A percentile compares a stretch with the other conserved stretches of the same genome.
These are phyloP conservation scores for Skeletonema grethae DNA, from an alignment of 108 stramenopile genomes.

Conservation along the genomic window DNA sequence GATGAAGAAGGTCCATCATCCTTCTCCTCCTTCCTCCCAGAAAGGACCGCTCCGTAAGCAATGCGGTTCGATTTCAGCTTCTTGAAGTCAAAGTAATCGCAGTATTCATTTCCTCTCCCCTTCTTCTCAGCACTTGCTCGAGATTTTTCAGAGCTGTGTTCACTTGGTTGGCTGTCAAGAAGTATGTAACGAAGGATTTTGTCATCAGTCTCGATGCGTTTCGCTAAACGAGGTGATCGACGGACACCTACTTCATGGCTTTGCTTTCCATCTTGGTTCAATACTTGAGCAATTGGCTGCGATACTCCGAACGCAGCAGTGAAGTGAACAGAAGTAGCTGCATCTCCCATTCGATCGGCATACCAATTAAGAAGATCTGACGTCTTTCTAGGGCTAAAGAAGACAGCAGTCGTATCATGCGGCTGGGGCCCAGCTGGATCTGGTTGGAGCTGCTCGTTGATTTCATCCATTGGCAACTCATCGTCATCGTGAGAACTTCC, in stretches of 20 bases:
- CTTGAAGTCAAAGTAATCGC: constrained; percentile 40
- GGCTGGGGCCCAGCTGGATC: constrained; percentile 20
- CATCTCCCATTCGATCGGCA: constrained; percentile 34
- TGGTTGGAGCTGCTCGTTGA: constrained; percentile 23
- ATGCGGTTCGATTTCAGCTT: constrained; percentile 23
- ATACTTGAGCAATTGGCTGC: constrained; percentile 26
- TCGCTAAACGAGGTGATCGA: constrained; percentile 38
- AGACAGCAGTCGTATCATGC: constrained; percentile 20
- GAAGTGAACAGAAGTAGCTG: constrained; percentile 21
- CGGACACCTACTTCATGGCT: constrained; percentile 20
- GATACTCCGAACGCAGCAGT: constrained; percentile 45
- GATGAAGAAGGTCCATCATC: constrained; percentile 5
- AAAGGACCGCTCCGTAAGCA: constrained; percentile 32
- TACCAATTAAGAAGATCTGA: constrained; percentile 37
- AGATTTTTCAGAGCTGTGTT: constrained; percentile 17
- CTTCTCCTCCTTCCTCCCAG: constrained; percentile 5
- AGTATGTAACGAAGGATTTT: constrained; percentile 35
- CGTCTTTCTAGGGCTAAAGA: constrained; percentile 46
- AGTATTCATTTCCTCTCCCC: constrained; percentile 15
- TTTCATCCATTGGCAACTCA: constrained; percentile 29
- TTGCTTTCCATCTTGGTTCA: constrained; percentile 14
- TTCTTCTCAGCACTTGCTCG: constrained; percentile 25
- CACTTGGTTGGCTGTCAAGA: constrained; percentile 44
- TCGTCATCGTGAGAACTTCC: constrained; percentile 3
- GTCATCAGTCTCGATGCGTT: background rate